phyloP scores from a whole-genome alignment of 306 rosid species.

The Albizia julibrissin region DNA sequence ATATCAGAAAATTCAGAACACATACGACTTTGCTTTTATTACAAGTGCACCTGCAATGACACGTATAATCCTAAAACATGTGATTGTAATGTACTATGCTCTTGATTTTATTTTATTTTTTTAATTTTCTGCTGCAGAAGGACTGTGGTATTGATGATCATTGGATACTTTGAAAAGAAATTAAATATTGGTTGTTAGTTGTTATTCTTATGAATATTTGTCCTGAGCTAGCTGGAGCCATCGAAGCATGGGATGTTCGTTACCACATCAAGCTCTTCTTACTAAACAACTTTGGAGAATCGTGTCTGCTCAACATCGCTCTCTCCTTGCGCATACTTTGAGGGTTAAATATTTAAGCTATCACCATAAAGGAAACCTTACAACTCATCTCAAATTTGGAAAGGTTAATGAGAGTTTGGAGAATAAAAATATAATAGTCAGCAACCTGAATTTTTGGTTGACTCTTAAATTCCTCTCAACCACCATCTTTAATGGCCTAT shows the following conservation, averaged over 20 bases:
- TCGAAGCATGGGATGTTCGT: not conserved
- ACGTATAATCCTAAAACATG: not conserved
- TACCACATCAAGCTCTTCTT: too few species aligned
- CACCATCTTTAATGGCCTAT: too few species aligned
- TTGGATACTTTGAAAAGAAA: not conserved
- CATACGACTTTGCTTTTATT: not conserved
- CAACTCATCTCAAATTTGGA: too few species aligned
- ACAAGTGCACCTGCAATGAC: not conserved
- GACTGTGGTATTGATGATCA: not conserved
- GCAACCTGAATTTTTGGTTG: too few species aligned
- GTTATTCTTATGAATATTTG: not conserved
- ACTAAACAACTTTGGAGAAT: too few species aligned
- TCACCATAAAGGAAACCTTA: too few species aligned
- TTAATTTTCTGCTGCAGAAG: not conserved
- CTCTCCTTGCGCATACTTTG: too few species aligned
- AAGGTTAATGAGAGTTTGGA: too few species aligned
- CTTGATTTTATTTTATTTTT: not conserved
- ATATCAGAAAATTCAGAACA: not conserved
- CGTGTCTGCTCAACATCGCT: too few species aligned
- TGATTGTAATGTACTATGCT: slow-evolving; percentile 1
- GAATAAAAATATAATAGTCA: too few species aligned
- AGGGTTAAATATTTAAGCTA: too few species aligned
- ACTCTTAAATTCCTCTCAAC: too few species aligned
- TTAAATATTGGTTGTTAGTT: not conserved
- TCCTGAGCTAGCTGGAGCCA: not conserved